Base-by-base conservation (phyloP, 257 asterid genomes). In the Ophiorrhiza pumila region DNA sequence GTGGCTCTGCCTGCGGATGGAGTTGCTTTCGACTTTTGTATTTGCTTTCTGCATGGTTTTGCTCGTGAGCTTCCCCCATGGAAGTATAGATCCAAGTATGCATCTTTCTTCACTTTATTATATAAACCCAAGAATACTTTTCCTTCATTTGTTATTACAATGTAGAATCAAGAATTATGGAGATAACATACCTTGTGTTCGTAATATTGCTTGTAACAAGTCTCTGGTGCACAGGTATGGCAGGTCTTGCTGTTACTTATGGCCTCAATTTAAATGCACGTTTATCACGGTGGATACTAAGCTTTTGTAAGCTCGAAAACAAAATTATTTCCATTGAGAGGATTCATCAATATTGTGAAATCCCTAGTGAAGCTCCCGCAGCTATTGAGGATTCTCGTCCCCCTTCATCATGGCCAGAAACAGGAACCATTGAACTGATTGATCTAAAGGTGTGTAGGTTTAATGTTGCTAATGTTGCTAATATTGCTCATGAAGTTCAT, bases 1-100 rank as follows among this genome's bases (percentile, higher is more conserved):
- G 82, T 95, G 99, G 99, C 98, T 95, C 71, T 95, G 99, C 81
- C 77, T 95, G 69, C 93, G 99, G 56, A 95, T 95, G 99, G 99
- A 95, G 81, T 78, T 95, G 84, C 98, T 95, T 53, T 95, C 99
- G 0, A 95, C 99, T 9, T 89, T 89, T 68, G 99, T 92, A 53
- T 92, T 95, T 82, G 96, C 99, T 65, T 95, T 95, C 76, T 95
- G 99, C 82, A 92, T 95, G 96, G 77, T 92, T 82, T 84, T 95
- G 77, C 95, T 95, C 17, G 99, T 95, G 81, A 95, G 98, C 96
- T 89, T 95, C 69, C 99, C 98, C 42, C 94, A 79, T 35, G 96
- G 96, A 80, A 85, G 82, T 80, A 95, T 92, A 69, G 98, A 95
- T 72, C 99, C 99, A 81, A 95, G 99, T 95, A 83, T 84, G 96